These are phyloP conservation scores for Amanita rubescens DNA, from an alignment of 768 basidiomycete species.

Conservation along the genomic window DNA sequence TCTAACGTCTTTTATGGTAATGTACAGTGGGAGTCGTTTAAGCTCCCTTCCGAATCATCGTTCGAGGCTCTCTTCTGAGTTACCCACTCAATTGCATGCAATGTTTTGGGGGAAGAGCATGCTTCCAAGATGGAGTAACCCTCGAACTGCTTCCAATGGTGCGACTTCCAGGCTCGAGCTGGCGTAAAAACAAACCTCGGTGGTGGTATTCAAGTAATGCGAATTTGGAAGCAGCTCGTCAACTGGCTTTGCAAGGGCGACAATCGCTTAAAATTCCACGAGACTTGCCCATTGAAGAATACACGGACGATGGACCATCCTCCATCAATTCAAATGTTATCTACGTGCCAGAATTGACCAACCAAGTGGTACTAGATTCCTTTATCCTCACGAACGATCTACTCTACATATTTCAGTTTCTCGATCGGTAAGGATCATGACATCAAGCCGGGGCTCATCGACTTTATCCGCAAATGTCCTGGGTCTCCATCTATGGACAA, in stretches of 20 bases:
- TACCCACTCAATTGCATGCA: too few relatives aligned
- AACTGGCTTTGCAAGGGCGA: conserved; percentile 1
- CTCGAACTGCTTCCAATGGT: neutral
- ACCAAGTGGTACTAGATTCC: neutral
- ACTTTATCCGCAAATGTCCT: neutral
- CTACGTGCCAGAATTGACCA: conserved; percentile 1
- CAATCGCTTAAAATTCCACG: neutral
- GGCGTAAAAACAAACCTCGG: neutral
- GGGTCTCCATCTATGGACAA: neutral
- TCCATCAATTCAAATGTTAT: neutral
- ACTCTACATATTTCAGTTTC: conserved; percentile 13
- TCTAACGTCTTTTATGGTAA: too few relatives aligned
- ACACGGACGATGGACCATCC: neutral
- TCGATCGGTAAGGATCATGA: conserved; percentile 8
- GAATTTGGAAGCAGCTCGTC: conserved; percentile 7
- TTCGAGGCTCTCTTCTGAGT: too few relatives aligned
- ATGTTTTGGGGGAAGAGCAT: too few relatives aligned
- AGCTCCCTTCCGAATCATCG: too few relatives aligned
- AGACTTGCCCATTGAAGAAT: conserved; percentile 1
- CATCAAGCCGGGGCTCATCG: conserved; percentile 8
- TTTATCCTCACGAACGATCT: conserved; percentile 7
- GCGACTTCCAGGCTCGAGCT: neutral
- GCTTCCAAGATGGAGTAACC: conserved; percentile 6
- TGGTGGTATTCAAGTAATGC: conserved; percentile 4
- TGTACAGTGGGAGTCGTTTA: too few relatives aligned